phyloP scores from a whole-genome alignment of 768 basidiomycete genomes.

The Collybiopsis confluens region DNA sequence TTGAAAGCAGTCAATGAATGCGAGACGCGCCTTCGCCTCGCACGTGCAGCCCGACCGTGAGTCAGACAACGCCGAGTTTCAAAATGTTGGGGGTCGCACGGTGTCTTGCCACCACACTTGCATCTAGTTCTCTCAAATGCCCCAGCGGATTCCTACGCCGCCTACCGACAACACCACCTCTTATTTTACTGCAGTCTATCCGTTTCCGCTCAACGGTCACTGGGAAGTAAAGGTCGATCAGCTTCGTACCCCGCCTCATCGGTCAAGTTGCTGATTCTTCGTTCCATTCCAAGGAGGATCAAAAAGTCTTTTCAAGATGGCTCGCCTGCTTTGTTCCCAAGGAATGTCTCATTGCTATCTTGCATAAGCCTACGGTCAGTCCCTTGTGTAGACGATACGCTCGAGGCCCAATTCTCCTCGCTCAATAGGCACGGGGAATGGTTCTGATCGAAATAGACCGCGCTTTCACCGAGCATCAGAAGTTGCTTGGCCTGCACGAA shows the following conservation, averaged over 20 bases:
- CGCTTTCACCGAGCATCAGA: not conserved
- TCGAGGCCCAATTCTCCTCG: not conserved
- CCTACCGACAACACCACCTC: not conserved
- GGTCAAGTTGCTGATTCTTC: too few species aligned
- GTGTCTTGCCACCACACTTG: too few species aligned
- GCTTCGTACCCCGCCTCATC: too few species aligned
- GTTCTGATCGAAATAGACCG: conserved; percentile 2
- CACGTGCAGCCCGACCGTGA: too few species aligned
- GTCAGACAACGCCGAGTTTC: too few species aligned
- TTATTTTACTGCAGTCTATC: not conserved
- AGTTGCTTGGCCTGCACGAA: not conserved
- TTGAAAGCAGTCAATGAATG: too few species aligned
- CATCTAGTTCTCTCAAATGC: too few species aligned
- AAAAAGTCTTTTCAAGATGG: not conserved
- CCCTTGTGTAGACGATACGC: not conserved
- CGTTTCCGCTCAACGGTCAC: conserved; percentile 1
- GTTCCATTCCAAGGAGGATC: not conserved
- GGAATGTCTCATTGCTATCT: not conserved
- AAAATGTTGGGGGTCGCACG: too few species aligned
- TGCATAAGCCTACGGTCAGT: conserved; percentile 1
- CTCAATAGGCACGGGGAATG: conserved; percentile 1
- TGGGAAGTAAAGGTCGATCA: not conserved
- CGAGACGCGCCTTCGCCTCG: too few species aligned
- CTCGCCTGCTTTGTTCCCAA: not conserved
- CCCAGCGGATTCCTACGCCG: not conserved